Base-by-base conservation (phyloP, 495 filamentous ascomycete genomes). In the Lindgomyces ingoldianus region DNA sequence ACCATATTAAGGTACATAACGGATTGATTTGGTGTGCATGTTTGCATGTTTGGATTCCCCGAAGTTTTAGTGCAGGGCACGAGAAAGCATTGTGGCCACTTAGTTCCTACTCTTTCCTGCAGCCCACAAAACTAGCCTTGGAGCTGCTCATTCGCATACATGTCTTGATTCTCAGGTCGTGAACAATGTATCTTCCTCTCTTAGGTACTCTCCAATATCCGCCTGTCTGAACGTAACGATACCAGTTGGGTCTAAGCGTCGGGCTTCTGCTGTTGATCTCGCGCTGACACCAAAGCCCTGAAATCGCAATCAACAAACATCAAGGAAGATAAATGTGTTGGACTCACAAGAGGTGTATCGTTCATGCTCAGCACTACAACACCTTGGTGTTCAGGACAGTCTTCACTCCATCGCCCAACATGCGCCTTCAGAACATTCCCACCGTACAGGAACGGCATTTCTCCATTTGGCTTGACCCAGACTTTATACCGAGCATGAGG, bases 371-470 rank as follows among this genome's bases (percentile, higher is more conserved):
- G 84, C n/a, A 92, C 83, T 56, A 92, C 83, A 12, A 89, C 84
- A 16, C 89, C 89, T 65, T 87, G 84, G 74, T 92, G 89, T 76
- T 88, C 86, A 0, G 89, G 89, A 59, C 86, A 89, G 77, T 97
- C 93, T 67, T 97, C 91, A 22, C 84, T 87, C 84, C 88, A 94
- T 52, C 93, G 79, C 21, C 90, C 91, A 0, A 97, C 85, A 76
- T 98, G 94, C 21, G 95, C 94, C 77, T 96, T 96, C 45, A 94
- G 84, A 24, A 97, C 81, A 73, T 95, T 88, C 26, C 88, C 87
- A 29, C 92, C 94, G 76, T 98, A 98, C 14, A 96, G 77, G 75
- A 91, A 96, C 36, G 92, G 91, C 89, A 96, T 94, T 74, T 91
- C 91, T 48, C 95, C 94, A 77, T 99, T 99, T 22, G 85, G 75